Conservation (phyloP, 352 stramenopile species). For the Phytophthora tentaculata region DNA sequence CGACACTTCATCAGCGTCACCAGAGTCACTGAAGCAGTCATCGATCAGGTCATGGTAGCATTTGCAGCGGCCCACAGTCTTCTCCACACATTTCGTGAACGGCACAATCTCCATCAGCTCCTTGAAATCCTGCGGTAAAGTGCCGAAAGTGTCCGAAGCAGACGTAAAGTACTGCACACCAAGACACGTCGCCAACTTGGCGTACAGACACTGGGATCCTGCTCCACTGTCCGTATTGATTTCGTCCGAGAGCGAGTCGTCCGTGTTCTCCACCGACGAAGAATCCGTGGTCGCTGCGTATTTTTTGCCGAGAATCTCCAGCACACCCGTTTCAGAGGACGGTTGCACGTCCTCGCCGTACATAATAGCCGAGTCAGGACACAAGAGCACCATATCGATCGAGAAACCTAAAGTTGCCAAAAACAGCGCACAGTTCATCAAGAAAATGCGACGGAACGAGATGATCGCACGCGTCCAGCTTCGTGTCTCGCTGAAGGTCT, state of each 20-base stretch:
- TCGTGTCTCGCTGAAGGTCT: constrained; percentile 80
- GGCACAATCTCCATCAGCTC: constrained; percentile 60
- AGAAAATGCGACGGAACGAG: constrained; percentile 85
- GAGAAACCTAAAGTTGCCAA: constrained; percentile 68
- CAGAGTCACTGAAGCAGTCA: constrained; percentile 49
- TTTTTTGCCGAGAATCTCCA: constrained; percentile 70
- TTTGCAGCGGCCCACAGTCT: constrained; percentile 44
- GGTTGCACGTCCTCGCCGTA: constrained; percentile 69
- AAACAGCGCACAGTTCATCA: constrained; percentile 83
- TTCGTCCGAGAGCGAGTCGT: constrained; percentile 37
- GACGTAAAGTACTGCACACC: constrained; percentile 57
- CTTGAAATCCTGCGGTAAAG: constrained; percentile 77
- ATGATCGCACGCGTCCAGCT: constrained; percentile 76
- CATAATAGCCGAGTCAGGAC: constrained; percentile 78
- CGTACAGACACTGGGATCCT: constrained; percentile 60
- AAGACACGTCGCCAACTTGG: constrained; percentile 76
- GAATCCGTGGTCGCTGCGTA: constrained; percentile 42
- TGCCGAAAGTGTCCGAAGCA: constrained; percentile 54
- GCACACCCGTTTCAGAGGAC: constrained; percentile 9
- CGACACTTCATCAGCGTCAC: constrained; percentile 48
- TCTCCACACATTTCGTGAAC: constrained; percentile 48
- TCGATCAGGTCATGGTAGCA: constrained; percentile 60
- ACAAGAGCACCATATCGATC: constrained; percentile 79
- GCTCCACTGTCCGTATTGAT: constrained; percentile 32
- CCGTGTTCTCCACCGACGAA: constrained; percentile 31